Percentiles rank a stretch among this genome's conserved stretches.
Evolutionary conservation across 495 filamentous ascomycete genomes (phyloP).

Genomic region (Daldinia bambusicola): DNA sequence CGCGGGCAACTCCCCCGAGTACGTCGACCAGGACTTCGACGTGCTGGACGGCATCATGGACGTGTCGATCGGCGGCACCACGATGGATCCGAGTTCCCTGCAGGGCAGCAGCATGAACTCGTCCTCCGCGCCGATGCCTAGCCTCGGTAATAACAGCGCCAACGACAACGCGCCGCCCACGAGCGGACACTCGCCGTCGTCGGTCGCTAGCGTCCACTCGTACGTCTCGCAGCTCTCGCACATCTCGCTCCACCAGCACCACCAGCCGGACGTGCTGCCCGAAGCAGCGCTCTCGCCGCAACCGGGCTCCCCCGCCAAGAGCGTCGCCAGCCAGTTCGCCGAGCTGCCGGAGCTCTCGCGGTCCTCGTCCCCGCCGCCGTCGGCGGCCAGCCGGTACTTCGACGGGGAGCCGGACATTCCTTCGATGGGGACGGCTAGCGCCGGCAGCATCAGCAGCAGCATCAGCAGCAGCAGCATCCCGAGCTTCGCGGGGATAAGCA

Average conservation of each 20-base stretch:
- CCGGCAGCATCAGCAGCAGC: constrained; percentile 46
- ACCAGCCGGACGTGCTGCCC: background rate
- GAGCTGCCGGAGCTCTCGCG: constrained; percentile 62
- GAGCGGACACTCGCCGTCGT: constrained; percentile 53
- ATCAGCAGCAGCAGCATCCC: constrained; percentile 49
- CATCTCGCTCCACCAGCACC: constrained; percentile 43
- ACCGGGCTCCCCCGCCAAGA: constrained; percentile 60
- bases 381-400: constrained; percentile 53
- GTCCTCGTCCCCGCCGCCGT: constrained; percentile 60
- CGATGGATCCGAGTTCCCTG: constrained; percentile 55
- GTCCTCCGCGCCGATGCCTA: constrained; percentile 56
- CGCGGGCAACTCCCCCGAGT: constrained; percentile 56
- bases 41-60: constrained; percentile 61
- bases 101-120: constrained; percentile 37
- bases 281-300: constrained; percentile 49
- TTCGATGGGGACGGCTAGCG: no score
- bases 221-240: constrained; percentile 53
- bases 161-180: constrained; percentile 11
- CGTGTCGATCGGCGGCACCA: constrained; percentile 51
- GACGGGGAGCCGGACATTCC: constrained; percentile 50
- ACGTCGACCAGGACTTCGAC: constrained; percentile 52
- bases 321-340: constrained; percentile 50
- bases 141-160: constrained; percentile 32
- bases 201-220: constrained; percentile 52
- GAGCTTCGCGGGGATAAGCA: constrained; percentile 48